phyloP scores from a whole-genome alignment of 2,329 filamentous ascomycete species.

The Magnaporthales sp. region DNA sequence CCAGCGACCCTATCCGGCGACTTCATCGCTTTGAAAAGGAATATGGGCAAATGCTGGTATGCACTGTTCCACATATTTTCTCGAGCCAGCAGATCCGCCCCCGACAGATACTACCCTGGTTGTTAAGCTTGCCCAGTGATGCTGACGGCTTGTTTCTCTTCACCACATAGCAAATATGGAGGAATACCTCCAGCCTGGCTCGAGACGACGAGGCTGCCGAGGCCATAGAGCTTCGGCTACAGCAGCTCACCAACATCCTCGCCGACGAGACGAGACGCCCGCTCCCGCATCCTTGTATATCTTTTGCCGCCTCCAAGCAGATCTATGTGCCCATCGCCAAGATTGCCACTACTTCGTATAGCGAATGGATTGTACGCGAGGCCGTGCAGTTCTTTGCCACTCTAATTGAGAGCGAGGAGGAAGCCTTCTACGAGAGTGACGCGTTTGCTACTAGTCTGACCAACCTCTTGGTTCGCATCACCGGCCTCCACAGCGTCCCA shows the following conservation, averaged over 20 bases:
- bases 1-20: conserved; percentile 54
- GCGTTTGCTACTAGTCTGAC: conserved; percentile 82
- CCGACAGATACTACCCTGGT: background rate
- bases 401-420: conserved; percentile 92
- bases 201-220: conserved; percentile 54
- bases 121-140: background rate
- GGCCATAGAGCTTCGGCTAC: conserved; percentile 51
- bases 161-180: conserved; percentile 44
- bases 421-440: conserved; percentile 82
- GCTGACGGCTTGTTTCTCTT: background rate
- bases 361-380: conserved; percentile 78
- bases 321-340: conserved; percentile 86
- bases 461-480: conserved; percentile 72
- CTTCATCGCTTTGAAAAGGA: conserved; percentile 60
- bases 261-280: conserved; percentile 84
- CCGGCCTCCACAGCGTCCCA: conserved; percentile 63
- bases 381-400: conserved; percentile 82
- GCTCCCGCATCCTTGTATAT: conserved; percentile 83
- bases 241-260: conserved; percentile 62
- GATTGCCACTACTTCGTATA: conserved; percentile 76
- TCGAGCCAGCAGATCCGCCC: background rate
- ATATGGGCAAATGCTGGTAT: conserved; percentile 53
- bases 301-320: conserved; percentile 76
- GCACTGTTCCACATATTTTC: conserved; percentile 13
- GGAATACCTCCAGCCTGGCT: conserved; percentile 50